Percentiles rank a stretch among this genome's conserved stretches.
These are phyloP conservation scores for Solanum pinnatisectum DNA, from an alignment of 257 asterid species.

Conservation along the genomic window DNA sequence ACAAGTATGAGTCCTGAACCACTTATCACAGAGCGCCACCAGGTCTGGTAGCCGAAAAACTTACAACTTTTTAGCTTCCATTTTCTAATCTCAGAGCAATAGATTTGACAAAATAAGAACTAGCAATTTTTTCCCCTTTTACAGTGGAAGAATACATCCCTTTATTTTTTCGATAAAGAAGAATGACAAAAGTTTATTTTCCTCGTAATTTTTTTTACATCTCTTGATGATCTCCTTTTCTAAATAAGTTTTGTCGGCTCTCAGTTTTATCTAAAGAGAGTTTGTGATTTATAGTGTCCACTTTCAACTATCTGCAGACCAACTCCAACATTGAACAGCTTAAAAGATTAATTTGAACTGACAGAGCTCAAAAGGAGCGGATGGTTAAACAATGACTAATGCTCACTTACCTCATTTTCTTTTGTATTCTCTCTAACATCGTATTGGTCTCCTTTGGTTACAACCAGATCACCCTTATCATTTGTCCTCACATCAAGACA, in stretches of 20 bases:
- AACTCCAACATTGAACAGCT: not conserved
- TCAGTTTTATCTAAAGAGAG: not conserved
- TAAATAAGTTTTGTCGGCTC: not conserved
- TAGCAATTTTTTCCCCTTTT: not conserved
- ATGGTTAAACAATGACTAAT: not conserved
- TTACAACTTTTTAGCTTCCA: not conserved
- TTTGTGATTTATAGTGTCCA: not conserved
- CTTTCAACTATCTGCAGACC: not conserved
- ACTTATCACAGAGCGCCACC: not conserved
- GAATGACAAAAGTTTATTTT: not conserved
- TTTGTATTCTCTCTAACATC: slow-evolving; percentile 75
- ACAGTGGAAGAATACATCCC: not conserved
- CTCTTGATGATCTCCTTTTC: not conserved
- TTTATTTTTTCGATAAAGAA: not conserved
- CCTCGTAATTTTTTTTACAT: not conserved
- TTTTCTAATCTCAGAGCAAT: not conserved
- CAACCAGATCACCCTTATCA: slow-evolving; percentile 88
- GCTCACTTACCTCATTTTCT: slow-evolving; percentile 62
- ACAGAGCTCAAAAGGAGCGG: not conserved
- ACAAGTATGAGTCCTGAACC: not conserved
- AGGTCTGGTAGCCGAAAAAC: not conserved
- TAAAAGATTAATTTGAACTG: not conserved
- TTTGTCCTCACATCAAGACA: slow-evolving; percentile 97
- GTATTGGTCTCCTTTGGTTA: slow-evolving; percentile 97
- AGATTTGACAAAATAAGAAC: not conserved